Evolutionary conservation across 1,139 yeast species (phyloP).

Genomic region (Meyerozyma athensensis): DNA sequence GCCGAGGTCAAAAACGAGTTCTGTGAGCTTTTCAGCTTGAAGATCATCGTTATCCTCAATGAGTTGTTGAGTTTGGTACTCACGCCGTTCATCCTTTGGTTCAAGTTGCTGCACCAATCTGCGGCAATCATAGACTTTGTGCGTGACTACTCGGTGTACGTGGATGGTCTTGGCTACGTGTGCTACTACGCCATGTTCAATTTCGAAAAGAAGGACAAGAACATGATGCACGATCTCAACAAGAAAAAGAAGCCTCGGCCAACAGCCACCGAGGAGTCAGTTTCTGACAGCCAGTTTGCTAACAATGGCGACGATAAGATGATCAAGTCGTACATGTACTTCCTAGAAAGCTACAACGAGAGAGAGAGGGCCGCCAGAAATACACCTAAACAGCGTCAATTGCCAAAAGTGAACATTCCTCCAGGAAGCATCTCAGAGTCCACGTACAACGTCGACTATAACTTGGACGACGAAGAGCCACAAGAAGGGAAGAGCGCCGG

Average conservation of each 20-base stretch:
- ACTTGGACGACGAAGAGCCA: constrained; percentile 22
- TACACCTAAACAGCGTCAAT: background rate
- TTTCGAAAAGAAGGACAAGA: constrained; percentile 56
- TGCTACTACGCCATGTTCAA: constrained; percentile 93
- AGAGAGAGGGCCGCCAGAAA: background rate
- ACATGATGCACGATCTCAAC: constrained; percentile 38
- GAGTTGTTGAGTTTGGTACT: constrained; percentile 78
- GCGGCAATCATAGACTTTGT: constrained; percentile 84
- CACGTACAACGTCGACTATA: constrained; percentile 26
- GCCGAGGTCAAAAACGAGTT: constrained; percentile 80
- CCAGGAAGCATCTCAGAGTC: constrained; percentile 20
- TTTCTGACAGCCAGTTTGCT: constrained; percentile 30
- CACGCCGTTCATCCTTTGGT: constrained; percentile 87
- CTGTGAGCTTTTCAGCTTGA: constrained; percentile 69
- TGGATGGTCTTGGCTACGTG: constrained; percentile 92
- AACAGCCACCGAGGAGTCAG: constrained; percentile 7
- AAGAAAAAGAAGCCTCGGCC: constrained; percentile 21
- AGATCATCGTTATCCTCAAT: constrained; percentile 64
- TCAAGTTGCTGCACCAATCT: constrained; percentile 66
- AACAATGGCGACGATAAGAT: constrained; percentile 64
- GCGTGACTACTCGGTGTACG: constrained; percentile 81
- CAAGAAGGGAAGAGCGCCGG: constrained; percentile 46
- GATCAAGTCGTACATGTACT: constrained; percentile 86
- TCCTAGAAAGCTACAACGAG: constrained; percentile 72
- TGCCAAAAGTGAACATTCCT: background rate